A percentile compares a stretch with the other conserved stretches of the same genome.
These are phyloP conservation scores for Polyplosphaeria fusca DNA, from an alignment of 495 filamentous ascomycete genomes.

Conservation along the genomic window DNA sequence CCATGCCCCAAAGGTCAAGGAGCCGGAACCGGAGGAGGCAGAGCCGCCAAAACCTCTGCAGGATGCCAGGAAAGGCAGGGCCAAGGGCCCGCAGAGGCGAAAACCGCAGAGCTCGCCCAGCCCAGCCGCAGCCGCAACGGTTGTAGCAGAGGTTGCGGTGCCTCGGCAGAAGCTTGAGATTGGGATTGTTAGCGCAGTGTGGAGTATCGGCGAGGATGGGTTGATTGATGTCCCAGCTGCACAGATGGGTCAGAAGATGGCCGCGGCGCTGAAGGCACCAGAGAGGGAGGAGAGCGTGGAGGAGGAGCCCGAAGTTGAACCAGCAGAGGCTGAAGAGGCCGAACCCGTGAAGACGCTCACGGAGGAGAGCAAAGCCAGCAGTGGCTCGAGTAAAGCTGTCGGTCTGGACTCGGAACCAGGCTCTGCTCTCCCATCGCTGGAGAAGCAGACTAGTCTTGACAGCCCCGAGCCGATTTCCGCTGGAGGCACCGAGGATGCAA, in stretches of 20 bases:
- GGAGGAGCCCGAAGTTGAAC: slow-evolving; percentile 4
- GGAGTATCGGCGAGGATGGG: slow-evolving; percentile 50
- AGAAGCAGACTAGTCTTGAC: background rate
- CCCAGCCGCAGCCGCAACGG: slow-evolving; percentile 29
- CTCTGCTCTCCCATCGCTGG: background rate
- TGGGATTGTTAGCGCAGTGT: slow-evolving; percentile 51
- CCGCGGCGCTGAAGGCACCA: slow-evolving; percentile 6
- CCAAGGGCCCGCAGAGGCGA: slow-evolving; percentile 80
- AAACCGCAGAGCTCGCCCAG: slow-evolving; percentile 54
- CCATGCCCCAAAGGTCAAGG: slow-evolving; percentile 63
- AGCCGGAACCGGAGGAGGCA: slow-evolving; percentile 53
- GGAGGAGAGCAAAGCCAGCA: slow-evolving; percentile 1
- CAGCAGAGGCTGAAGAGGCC: slow-evolving; percentile 4
- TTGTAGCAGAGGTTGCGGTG: slow-evolving; percentile 27
- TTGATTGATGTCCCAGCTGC: slow-evolving; percentile 42
- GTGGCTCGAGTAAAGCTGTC: background rate
- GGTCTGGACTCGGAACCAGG: background rate
- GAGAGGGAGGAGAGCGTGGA: slow-evolving; percentile 5
- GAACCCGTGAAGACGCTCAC: slow-evolving; percentile 1
- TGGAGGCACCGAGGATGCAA: too few relatives aligned
- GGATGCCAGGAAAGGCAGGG: slow-evolving; percentile 86
- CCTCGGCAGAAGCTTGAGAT: slow-evolving; percentile 45
- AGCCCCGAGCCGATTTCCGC: too few relatives aligned
- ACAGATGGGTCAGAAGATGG: slow-evolving; percentile 13
- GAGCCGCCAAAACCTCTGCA: slow-evolving; percentile 71